A percentile compares a stretch with the other conserved stretches of the same genome.
These are phyloP conservation scores for Picea sitchensis DNA, from an alignment of 75 land plant genomes.

Conservation along the genomic window DNA sequence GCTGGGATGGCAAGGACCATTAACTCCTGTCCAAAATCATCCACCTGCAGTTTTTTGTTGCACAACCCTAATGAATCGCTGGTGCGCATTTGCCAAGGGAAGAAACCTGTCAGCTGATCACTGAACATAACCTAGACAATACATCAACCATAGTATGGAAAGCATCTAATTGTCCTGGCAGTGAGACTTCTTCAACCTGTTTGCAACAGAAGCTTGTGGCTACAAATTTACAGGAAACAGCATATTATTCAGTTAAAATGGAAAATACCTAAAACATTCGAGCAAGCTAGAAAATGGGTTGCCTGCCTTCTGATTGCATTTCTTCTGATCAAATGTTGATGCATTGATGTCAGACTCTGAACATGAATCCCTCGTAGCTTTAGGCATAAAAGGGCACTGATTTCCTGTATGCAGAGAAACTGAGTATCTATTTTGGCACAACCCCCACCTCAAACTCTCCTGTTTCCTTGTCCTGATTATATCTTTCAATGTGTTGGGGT, in stretches of 20 bases:
- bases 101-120: neutral
- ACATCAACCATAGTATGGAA: neutral
- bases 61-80: neutral
- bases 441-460: neutral
- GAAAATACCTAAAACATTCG: neutral
- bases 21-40: conserved; percentile 32
- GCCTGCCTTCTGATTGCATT: neutral
- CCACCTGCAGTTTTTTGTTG: neutral
- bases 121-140: neutral
- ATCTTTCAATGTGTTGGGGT: conserved; percentile 2
- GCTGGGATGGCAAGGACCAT: conserved; percentile 70
- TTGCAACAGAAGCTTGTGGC: neutral
- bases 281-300: neutral
- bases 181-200: neutral
- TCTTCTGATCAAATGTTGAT: neutral
- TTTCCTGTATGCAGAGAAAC: neutral
- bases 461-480: neutral
- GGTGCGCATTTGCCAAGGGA: too few relatives aligned
- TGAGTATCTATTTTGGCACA: neutral
- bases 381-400: neutral
- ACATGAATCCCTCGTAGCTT: neutral
- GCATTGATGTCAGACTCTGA: neutral
- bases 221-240: neutral
- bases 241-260: neutral
- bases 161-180: neutral